These are phyloP conservation scores for Brachypodium distachyon DNA, from an alignment of 202 grass and related monocot species.

Conservation along the genomic window DNA sequence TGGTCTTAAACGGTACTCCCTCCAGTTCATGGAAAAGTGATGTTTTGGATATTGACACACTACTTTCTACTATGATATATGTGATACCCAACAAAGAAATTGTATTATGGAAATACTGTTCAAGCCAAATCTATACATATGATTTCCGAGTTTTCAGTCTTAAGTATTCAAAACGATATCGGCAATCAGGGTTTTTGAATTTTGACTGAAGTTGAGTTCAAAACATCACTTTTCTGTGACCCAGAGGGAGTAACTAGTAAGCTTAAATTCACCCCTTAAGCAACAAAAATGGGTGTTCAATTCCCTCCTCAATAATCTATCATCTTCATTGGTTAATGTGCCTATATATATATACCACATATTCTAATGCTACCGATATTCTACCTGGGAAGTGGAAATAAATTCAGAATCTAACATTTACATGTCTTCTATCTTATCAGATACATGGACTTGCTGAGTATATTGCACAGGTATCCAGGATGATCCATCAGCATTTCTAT, in stretches of 20 bases:
- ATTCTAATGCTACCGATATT: neutral
- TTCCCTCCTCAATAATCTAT: neutral
- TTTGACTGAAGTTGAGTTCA: neutral
- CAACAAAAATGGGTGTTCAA: neutral
- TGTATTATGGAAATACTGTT: neutral
- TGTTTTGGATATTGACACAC: neutral
- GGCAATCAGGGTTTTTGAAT: neutral
- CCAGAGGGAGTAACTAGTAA: neutral
- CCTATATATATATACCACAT: neutral
- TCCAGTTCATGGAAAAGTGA: neutral
- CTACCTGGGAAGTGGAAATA: neutral
- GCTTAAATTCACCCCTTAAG: neutral
- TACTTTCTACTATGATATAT: neutral
- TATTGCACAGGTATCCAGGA: constrained; percentile 76
- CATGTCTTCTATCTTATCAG: constrained; percentile 72
- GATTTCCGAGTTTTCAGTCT: neutral
- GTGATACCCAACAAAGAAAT: neutral
- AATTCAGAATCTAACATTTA: constrained; percentile 46
- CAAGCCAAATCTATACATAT: neutral
- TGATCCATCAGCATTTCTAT: constrained; percentile 22
- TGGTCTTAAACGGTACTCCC: neutral
- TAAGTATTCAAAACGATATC: neutral
- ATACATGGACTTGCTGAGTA: constrained; percentile 94
- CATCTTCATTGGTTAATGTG: neutral
- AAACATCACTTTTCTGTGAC: neutral